Base-by-base conservation (phyloP, 306 rosid species). In the Carpinus fangiana region DNA sequence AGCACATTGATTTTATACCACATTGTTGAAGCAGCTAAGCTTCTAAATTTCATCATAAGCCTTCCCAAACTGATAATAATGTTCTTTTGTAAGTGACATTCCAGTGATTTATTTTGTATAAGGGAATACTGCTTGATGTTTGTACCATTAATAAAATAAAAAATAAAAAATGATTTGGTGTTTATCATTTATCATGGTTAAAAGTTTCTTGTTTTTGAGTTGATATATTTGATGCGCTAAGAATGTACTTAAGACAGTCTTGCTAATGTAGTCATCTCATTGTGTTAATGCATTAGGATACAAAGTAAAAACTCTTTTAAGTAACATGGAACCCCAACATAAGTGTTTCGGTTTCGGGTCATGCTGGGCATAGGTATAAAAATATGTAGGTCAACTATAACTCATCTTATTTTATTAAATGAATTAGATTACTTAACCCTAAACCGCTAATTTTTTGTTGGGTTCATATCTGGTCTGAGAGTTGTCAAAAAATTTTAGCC, bases 1-100 rank as follows among this genome's bases (percentile, higher is more conserved):
- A 38, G 17, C 46, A 18, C 46, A 18, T 82, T 73, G 34, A 31
- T 52, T 82, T 23, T 18, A 66, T 31, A 70, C 20, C 45, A n/a
- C 60, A 48, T 28, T 48, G 38, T 80, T 66, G 71, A 70, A 78
- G 74, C 57, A 43, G 48, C 51, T 38, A 4, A 68, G 66, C 61
- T 74, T 46, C 79, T 3, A n/a, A 20, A 57, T 46, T 50, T 62
- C 48, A 0, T 53, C 34, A 9, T 8, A 52, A 73, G 10, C 69
- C 48, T 53, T 68, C 52, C 60, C 67, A 36, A n/a, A 51, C 31
- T 72, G 18, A 61, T 4, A 36, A 66, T 38, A 36, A 66, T 38
- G 51, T 23, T 66, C 51, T 9, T 36, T 66, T 34, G 69, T 8
- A 64, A 31, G 20, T 64, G 43, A 34, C 70, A 34, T 34, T 64